Conservation (phyloP, 2,329 filamentous ascomycete genomes). For the Aspergillus flavus region DNA sequence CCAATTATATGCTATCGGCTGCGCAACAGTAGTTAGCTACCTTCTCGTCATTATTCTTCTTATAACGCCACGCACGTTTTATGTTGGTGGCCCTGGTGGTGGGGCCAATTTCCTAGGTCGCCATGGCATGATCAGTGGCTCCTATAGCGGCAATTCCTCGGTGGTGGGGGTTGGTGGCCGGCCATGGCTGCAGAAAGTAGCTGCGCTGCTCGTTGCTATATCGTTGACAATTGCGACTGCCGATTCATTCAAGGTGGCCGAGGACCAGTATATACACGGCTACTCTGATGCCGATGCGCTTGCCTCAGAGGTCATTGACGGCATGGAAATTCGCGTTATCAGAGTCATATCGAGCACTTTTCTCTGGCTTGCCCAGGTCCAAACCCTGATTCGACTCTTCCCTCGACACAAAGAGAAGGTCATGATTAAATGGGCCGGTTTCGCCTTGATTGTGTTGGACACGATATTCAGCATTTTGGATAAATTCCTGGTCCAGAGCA, state of each 20-base stretch:
- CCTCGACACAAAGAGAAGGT: constrained; percentile 96
- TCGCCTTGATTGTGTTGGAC: constrained; percentile 87
- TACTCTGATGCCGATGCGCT: constrained; percentile 77
- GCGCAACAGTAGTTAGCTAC: constrained; percentile 87
- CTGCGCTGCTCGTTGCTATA: constrained; percentile 67
- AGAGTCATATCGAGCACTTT: constrained; percentile 95
- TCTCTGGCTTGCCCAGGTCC: constrained; percentile 94
- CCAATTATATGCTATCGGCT: constrained; percentile 88
- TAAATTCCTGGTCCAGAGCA: constrained; percentile 68
- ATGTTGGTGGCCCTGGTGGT: constrained; percentile 71
- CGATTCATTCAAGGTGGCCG: constrained; percentile 84
- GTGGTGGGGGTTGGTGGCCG: constrained; percentile 86
- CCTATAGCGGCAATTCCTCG: constrained; percentile 64
- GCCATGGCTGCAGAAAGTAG: constrained; percentile 85
- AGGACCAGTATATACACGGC: constrained; percentile 76
- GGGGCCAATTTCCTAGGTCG: constrained; percentile 75
- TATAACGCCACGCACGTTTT: constrained; percentile 91
- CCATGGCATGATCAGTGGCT: constrained; percentile 82
- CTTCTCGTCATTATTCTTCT: constrained; percentile 91
- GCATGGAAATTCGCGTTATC: constrained; percentile 84
- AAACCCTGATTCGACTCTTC: constrained; percentile 93
- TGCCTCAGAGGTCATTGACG: constrained; percentile 77
- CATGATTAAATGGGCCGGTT: constrained; percentile 98
- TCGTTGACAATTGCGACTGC: constrained; percentile 92
- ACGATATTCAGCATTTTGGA: constrained; percentile 89